Percentiles rank a stretch among this genome's conserved stretches.
Conservation (phyloP, 1,139 yeast species). For the Saccharomyces hybrid region DNA sequence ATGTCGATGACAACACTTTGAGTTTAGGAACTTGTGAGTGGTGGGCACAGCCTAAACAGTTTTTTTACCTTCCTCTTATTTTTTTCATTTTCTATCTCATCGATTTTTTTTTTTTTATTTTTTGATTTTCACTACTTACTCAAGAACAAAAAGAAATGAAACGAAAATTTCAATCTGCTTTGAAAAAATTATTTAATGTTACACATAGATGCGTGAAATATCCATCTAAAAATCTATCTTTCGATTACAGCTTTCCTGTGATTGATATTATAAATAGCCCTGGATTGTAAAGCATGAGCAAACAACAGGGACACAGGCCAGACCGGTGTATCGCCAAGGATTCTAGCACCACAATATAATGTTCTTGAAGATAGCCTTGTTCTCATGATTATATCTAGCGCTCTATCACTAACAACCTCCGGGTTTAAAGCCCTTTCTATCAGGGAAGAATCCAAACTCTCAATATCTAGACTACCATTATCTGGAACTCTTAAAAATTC, state of each 20-base stretch:
- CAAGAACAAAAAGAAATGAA: neutral
- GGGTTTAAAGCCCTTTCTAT: slow-evolving; percentile 39
- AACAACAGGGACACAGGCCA: slow-evolving; percentile 74
- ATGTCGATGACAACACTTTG: neutral
- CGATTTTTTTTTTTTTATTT: no score
- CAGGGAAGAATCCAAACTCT: slow-evolving; percentile 38
- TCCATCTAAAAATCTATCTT: neutral
- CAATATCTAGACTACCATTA: slow-evolving; percentile 46
- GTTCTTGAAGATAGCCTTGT: slow-evolving; percentile 49
- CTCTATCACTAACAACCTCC: slow-evolving; percentile 34
- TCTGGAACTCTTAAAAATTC: slow-evolving; percentile 48
- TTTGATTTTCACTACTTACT: no score
- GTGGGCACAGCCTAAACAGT: neutral
- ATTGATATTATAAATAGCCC: slow-evolving; percentile 40
- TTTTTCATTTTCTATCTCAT: no score
- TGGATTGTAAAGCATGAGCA: slow-evolving; percentile 65
- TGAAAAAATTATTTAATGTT: neutral
- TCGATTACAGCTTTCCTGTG: slow-evolving; percentile 2
- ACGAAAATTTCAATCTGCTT: neutral
- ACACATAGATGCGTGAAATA: neutral
- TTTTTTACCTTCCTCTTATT: neutral
- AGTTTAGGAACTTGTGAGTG: neutral
- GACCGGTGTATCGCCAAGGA: slow-evolving; percentile 71
- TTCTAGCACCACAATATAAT: slow-evolving; percentile 59
- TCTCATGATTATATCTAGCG: slow-evolving; percentile 38